These are phyloP conservation scores for Lasiodiplodia citricola DNA, from an alignment of 2,329 filamentous ascomycete genomes.

Conservation along the genomic window DNA sequence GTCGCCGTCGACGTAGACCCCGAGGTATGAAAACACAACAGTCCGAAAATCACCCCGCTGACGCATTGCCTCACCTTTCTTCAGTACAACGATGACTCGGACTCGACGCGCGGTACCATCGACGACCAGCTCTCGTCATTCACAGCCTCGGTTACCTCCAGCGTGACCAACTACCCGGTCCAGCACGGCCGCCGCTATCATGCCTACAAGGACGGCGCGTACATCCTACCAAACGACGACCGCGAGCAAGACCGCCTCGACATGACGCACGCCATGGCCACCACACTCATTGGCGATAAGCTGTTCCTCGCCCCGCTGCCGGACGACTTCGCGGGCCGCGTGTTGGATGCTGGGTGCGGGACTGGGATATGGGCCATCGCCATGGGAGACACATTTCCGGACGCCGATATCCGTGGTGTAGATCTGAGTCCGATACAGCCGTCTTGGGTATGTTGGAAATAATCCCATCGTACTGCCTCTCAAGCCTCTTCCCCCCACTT, in stretches of 20 bases:
- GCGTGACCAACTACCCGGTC: constrained; percentile 36
- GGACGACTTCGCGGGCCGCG: neutral
- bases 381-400: constrained; percentile 11
- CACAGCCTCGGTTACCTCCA: constrained; percentile 42
- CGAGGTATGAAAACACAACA: neutral
- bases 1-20: neutral
- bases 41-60: neutral
- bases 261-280: neutral
- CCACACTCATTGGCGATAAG: constrained; percentile 2
- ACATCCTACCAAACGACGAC: constrained; percentile 18
- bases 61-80: neutral
- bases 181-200: constrained; percentile 27
- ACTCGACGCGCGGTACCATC: neutral
- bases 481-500: no score
- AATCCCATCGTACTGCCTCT: no score
- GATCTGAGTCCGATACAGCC: constrained; percentile 11
- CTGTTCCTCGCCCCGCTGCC: constrained; percentile 18
- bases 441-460: neutral
- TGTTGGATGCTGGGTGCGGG: constrained; percentile 15
- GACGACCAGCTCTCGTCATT: constrained; percentile 20
- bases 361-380: constrained; percentile 9
- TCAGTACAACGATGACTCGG: neutral
- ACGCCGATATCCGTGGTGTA: neutral
- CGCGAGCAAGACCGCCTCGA: constrained; percentile 23
- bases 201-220: constrained; percentile 19